A percentile compares a stretch with the other conserved stretches of the same genome.
Conservation (phyloP, 2,329 filamentous ascomycete genomes). For the Pseudogymnoascus sp. region DNA sequence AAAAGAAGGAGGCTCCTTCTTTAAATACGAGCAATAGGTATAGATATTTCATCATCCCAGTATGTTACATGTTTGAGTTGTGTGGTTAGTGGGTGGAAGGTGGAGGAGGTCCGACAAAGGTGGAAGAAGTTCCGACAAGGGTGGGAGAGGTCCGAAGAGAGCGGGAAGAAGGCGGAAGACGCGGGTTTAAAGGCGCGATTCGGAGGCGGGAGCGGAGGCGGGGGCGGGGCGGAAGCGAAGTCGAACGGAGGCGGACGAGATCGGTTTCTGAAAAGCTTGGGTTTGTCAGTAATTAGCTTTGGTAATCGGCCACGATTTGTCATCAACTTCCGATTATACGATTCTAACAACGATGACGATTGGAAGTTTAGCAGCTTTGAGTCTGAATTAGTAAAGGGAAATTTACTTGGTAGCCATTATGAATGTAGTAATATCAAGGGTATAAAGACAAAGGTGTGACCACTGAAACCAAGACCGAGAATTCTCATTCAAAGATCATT, state of each 20-base stretch:
- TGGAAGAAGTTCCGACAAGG: neutral
- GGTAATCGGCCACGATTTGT: neutral
- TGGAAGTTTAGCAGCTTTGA: neutral
- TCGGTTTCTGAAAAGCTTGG: neutral
- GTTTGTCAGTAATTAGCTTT: neutral
- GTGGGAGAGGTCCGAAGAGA: neutral
- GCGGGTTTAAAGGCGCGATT: too few species aligned
- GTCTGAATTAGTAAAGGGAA: neutral
- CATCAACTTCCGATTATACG: neutral
- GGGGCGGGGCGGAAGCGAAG: neutral
- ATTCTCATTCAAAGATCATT: too few species aligned
- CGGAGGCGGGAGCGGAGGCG: neutral
- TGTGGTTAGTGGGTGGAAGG: neutral
- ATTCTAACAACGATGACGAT: neutral
- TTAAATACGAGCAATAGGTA: neutral
- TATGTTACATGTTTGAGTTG: neutral
- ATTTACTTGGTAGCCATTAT: neutral
- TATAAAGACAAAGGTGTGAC: neutral
- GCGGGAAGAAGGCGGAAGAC: neutral
- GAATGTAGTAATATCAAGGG: neutral
- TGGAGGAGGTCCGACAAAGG: neutral
- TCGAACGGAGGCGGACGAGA: neutral
- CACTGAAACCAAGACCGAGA: neutral
- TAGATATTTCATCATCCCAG: neutral
- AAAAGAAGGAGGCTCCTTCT: neutral